Evolutionary conservation across 352 stramenopile species (phyloP), one percentile per base, ranked within the genome.

Genomic region (Elongisporangium prolatum): DNA sequence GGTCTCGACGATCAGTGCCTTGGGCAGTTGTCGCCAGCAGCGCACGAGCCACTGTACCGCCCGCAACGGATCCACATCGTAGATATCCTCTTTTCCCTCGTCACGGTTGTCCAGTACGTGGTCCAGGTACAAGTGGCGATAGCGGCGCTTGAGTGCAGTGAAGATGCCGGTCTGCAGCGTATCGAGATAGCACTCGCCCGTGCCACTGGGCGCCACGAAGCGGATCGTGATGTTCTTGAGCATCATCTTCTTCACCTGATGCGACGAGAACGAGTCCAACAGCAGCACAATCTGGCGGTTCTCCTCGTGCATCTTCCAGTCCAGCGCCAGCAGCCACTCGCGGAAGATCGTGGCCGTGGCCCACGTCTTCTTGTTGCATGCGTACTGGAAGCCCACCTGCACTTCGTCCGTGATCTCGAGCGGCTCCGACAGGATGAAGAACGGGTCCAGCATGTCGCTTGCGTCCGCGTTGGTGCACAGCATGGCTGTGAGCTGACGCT

Each of bases 221-320:
- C 80, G 71, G 58, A 91, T 60, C 14, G 69, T 75, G 14, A 91
- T 74, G 59, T 89, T 91, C 52, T 82, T 85, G 37, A 91, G 63
- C 62, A 60, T 61, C 34, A 78, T 59, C 53, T 77, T 88, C 56
- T 81, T 74, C 59, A 87, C 73, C 34, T 79, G 76, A 59, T 82
- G 73, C 3, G 74, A 80, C 48, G 75, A 72, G 2, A 80, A 63
- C 54, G 73, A 74, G 68, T 88, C 77, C 8, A 93, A 44, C 40
- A 93, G 64, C 37, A 93, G 65, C 53, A 93, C 54, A 48, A 93
- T 72, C 5, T 85, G 67, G 34, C 84, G 84, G 65, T 88, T 80
- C 38, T 74, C 72, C 59, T 89, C 74, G 53, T 84, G 83, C 81
- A 93, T 88, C 28, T 77, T 76, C 76, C 77, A 86, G 68, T 93